Conservation (phyloP, 2,329 filamentous ascomycete genomes). For the Daldinia sp. region DNA sequence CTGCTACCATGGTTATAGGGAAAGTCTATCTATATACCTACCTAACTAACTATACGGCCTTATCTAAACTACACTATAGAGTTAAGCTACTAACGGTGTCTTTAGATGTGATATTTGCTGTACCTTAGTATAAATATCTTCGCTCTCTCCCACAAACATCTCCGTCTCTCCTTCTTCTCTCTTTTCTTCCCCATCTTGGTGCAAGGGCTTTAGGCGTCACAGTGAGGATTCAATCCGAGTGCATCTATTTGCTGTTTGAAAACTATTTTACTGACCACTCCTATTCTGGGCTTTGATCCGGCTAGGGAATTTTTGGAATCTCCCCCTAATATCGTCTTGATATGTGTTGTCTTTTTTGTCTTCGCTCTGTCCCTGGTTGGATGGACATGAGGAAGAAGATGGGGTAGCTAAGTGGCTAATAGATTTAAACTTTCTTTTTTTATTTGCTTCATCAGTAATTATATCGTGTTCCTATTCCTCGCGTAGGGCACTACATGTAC, state of each 20-base stretch:
- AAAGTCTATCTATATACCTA: no score
- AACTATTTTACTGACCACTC: slow-evolving; percentile 84
- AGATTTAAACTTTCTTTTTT: neutral
- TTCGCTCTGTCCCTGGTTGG: slow-evolving; percentile 56
- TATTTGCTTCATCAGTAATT: neutral
- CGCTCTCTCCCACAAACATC: neutral
- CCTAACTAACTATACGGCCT: no score
- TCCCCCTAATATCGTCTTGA: slow-evolving; percentile 44
- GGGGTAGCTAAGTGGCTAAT: no score
- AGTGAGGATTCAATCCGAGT: slow-evolving; percentile 89
- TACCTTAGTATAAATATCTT: slow-evolving; percentile 42
- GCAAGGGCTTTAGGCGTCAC: slow-evolving; percentile 84
- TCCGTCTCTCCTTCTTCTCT: slow-evolving; percentile 32
- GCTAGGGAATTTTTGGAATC: slow-evolving; percentile 83
- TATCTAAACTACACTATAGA: no score
- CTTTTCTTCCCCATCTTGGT: slow-evolving; percentile 68
- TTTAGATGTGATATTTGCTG: no score
- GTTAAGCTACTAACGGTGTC: no score
- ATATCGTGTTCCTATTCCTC: neutral
- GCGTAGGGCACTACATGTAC: neutral
- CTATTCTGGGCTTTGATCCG: slow-evolving; percentile 70
- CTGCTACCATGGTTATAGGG: no score
- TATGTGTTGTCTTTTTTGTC: slow-evolving; percentile 61
- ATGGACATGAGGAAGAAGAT: slow-evolving; percentile 62
- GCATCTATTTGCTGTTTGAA: slow-evolving; percentile 92